Conservation (phyloP, 2,329 filamentous ascomycete genomes). For the Fusarium lateritium region DNA sequence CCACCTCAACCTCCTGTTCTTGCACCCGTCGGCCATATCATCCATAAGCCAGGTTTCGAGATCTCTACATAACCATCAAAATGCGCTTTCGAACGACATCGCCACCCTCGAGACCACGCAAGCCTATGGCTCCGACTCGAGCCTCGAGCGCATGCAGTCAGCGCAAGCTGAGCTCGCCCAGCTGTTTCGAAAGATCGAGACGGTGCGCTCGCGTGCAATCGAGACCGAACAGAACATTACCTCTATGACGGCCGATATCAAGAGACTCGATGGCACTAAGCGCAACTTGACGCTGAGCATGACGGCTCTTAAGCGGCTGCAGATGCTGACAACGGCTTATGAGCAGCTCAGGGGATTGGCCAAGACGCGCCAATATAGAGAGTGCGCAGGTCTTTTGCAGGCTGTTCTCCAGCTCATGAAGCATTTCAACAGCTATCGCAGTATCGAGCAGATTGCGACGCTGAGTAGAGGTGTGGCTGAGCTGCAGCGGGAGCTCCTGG, state of each 20-base stretch:
- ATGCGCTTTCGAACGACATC: conserved; percentile 87
- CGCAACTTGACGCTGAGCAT: conserved; percentile 96
- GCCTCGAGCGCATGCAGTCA: conserved; percentile 90
- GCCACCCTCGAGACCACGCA: conserved; percentile 80
- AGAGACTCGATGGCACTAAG: conserved; percentile 96
- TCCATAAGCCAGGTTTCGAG: conserved; percentile 82
- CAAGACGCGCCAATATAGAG: conserved; percentile 90
- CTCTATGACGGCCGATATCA: conserved; percentile 99
- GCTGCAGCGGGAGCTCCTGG: conserved; percentile 89
- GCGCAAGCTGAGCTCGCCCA: conserved; percentile 91
- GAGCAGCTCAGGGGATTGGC: conserved; percentile 90
- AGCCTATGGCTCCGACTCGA: conserved; percentile 87
- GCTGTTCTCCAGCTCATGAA: conserved; percentile 98
- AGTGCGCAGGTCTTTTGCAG: conserved; percentile 93
- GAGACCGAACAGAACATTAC: conserved; percentile 97
- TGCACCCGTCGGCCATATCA: conserved; percentile 86
- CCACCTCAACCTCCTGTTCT: conserved; percentile 94
- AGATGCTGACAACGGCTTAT: conserved; percentile 99
- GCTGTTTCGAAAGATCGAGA: conserved; percentile 95
- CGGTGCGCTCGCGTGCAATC: conserved; percentile 88
- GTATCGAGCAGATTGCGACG: conserved; percentile 97
- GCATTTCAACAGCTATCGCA: conserved; percentile 98
- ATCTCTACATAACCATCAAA: conserved; percentile 80
- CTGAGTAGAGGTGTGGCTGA: conserved; percentile 94
- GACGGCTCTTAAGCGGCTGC: conserved; percentile 95